Evolutionary conservation across 2,329 filamentous ascomycete species (phyloP).

Genomic region (Cladophialophora carrionii): DNA sequence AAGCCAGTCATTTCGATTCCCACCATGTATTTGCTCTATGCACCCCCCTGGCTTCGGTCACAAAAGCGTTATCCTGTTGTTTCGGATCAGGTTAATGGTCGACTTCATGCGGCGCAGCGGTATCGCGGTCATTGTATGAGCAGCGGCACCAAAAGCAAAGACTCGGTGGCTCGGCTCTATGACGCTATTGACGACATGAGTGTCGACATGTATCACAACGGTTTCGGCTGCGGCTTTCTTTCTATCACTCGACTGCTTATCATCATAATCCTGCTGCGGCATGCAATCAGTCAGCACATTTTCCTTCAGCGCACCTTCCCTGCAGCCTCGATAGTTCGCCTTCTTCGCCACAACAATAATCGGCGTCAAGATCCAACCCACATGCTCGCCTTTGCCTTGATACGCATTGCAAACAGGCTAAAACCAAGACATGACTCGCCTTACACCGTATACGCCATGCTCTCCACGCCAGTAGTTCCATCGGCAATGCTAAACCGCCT

Average conservation of each 20-base stretch:
- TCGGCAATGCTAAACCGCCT: constrained; percentile 22
- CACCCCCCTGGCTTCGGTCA: constrained; percentile 27
- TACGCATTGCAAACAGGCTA: constrained; percentile 31
- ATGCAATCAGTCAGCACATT: constrained; percentile 30
- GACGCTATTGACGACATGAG: constrained; percentile 24
- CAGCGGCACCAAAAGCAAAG: constrained; percentile 26
- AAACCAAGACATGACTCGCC: constrained; percentile 30
- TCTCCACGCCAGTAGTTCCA: constrained; percentile 33
- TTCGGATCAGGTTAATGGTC: constrained; percentile 31
- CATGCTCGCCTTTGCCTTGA: constrained; percentile 34
- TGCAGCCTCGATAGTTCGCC: constrained; percentile 37
- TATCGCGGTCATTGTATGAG: constrained; percentile 30
- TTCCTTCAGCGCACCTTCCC: constrained; percentile 27
- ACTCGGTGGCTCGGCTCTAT: constrained; percentile 25
- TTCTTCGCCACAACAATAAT: constrained; percentile 23
- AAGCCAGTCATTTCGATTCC: constrained; percentile 28
- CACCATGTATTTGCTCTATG: constrained; percentile 34
- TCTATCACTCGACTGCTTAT: constrained; percentile 33
- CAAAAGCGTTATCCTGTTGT: constrained; percentile 33
- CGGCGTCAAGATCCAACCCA: constrained; percentile 32
- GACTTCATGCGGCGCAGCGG: constrained; percentile 31
- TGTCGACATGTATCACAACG: constrained; percentile 37
- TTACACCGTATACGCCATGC: constrained; percentile 29
- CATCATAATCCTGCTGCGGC: constrained; percentile 33
- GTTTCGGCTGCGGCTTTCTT: constrained; percentile 32